Evolutionary conservation across 768 basidiomycete species (phyloP), one percentile per base, ranked within the genome.

Genomic region (Lentinula boryana): DNA sequence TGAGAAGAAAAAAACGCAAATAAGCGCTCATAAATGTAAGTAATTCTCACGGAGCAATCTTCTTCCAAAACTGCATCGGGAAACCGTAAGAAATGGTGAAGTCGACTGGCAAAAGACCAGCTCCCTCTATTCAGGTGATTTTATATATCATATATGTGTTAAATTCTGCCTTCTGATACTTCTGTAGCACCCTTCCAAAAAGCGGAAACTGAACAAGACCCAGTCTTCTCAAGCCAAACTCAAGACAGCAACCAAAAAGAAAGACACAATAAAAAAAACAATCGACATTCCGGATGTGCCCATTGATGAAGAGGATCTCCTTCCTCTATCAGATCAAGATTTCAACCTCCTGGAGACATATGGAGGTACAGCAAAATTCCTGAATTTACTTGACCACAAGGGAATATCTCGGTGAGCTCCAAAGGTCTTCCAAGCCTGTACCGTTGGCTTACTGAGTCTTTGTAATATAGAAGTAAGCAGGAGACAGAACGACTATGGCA

Each of bases 371-470:
- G 78, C 80, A 36, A 75, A 78, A 35, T 98, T 98, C 73, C 73
- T 98, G 62, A 74, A 80, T 35, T 76, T 74, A 21, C 74, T 97
- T 58, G 93, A 98, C 71, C 79, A 81, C 63, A 85, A 84, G 65
- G 89, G 84, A n/a, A 89, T 98, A 60, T 79, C 90, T 63, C 82
- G 88, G 95, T 91, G 68, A 62, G 82, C 73, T 16, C 15, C 5
- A 27, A 33, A 27, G 7, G 23, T 9, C 56, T 44, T 4, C 8
- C 40, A 46, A 13, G 33, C 27, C 6, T 7, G 7, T 6, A 58
- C 16, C 16, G 40, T 32, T 23, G n/a, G 7, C 55, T 33, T 48
- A 3, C 27, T 33, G 9, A 16, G 51, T 21, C 55, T 36, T 65
- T 49, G 55, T 51, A 38, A 33, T 61, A 33, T 62, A 95, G 91